Percentiles rank a stretch among this genome's conserved stretches.
Evolutionary conservation across 2,329 filamentous ascomycete genomes (phyloP).

Genomic region (Aspergillus unguis): DNA sequence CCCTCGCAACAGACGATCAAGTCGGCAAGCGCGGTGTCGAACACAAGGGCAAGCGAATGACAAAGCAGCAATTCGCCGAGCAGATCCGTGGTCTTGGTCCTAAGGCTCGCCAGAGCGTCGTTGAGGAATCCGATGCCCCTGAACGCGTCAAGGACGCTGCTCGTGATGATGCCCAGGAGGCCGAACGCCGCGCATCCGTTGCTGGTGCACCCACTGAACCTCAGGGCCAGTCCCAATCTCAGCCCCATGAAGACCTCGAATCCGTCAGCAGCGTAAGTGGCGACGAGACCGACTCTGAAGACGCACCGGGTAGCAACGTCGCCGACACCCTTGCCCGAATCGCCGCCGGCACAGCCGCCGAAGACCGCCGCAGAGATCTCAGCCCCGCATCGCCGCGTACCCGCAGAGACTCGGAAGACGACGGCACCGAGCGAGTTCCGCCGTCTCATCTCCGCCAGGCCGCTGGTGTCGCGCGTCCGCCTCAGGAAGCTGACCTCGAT

Average conservation of each 20-base stretch:
- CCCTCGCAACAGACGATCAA: slow-evolving; percentile 49
- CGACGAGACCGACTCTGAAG: slow-evolving; percentile 22
- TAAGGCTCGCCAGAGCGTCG: slow-evolving; percentile 51
- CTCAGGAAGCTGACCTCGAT: slow-evolving; percentile 27
- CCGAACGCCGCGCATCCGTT: slow-evolving; percentile 26
- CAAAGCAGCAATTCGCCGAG: slow-evolving; percentile 62
- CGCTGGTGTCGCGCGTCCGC: slow-evolving; percentile 27
- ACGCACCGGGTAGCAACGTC: slow-evolving; percentile 34
- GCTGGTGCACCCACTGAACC: slow-evolving; percentile 14
- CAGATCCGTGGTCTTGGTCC: slow-evolving; percentile 60
- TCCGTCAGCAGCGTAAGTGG: slow-evolving; percentile 26
- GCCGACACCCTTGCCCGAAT: slow-evolving; percentile 38
- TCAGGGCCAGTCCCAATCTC: slow-evolving; percentile 1
- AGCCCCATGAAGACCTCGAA: slow-evolving; percentile 19
- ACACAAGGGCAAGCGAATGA: slow-evolving; percentile 58
- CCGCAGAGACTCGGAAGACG: slow-evolving; percentile 41
- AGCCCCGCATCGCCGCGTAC: slow-evolving; percentile 25
- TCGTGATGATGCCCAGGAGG: slow-evolving; percentile 27
- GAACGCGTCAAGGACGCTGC: slow-evolving; percentile 39
- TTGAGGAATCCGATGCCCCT: slow-evolving; percentile 43
- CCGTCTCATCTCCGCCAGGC: slow-evolving; percentile 35
- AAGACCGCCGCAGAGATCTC: slow-evolving; percentile 38
- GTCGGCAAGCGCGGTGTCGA: slow-evolving; percentile 33
- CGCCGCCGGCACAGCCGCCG: slow-evolving; percentile 35
- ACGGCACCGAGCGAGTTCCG: slow-evolving; percentile 43